A percentile compares a stretch with the other conserved stretches of the same genome.
phyloP scores from a whole-genome alignment of 306 rosid species.

The Mimosa bimucronata region DNA sequence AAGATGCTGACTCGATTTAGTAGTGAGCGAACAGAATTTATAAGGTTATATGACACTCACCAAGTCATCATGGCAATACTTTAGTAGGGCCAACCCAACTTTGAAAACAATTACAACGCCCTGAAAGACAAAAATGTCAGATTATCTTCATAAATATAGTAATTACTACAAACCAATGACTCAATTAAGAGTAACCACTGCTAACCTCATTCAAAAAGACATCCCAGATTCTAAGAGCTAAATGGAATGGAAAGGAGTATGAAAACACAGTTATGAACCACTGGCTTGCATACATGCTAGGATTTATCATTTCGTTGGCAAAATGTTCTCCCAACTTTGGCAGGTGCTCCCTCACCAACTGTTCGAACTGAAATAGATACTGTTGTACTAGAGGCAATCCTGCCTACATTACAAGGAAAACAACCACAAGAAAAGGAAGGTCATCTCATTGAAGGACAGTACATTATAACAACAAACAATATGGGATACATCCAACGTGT shows the following conservation, averaged over 20 bases:
- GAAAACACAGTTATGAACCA: conserved; percentile 99
- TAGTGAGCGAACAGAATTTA: conserved; percentile 24
- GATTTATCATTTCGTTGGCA: conserved; percentile 86
- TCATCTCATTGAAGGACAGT: background rate
- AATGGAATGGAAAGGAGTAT: conserved; percentile 94
- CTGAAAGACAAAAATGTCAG: conserved; percentile 50
- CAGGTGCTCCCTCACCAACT: conserved; percentile 73
- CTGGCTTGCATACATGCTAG: conserved; percentile 99
- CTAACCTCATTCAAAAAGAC: conserved; percentile 95
- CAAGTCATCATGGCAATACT: conserved; percentile 93
- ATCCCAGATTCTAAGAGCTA: conserved; percentile 99
- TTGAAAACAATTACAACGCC: conserved; percentile 92
- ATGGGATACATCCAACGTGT: conserved; percentile 11
- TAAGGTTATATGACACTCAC: conserved; percentile 53
- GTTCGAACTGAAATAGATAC: conserved; percentile 84
- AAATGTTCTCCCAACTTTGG: conserved; percentile 94
- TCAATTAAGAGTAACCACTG: conserved; percentile 27
- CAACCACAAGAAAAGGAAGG: conserved; percentile 24
- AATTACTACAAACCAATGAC: conserved; percentile 17
- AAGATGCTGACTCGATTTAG: background rate
- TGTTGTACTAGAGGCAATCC: conserved; percentile 98
- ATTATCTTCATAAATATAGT: background rate
- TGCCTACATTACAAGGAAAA: conserved; percentile 51
- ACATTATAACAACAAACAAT: conserved; percentile 23
- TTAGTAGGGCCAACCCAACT: conserved; percentile 95